phyloP scores from a whole-genome alignment of 108 stramenopile species.

The Skeletonema marinoi region DNA sequence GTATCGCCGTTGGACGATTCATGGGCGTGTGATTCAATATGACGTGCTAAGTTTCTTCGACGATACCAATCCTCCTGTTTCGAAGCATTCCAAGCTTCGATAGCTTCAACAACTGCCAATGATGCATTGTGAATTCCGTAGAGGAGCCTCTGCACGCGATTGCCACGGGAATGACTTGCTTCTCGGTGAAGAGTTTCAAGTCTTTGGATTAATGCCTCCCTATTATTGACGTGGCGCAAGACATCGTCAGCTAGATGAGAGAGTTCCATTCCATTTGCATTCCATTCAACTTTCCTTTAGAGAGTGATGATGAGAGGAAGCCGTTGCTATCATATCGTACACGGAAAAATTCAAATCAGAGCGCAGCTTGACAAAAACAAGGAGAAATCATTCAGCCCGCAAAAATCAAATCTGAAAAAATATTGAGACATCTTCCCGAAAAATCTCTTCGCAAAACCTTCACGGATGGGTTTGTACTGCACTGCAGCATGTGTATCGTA shows the following conservation, averaged over 20 bases:
- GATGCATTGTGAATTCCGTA: slow-evolving; percentile 41
- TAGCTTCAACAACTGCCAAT: slow-evolving; percentile 28
- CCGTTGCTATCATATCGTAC: no score
- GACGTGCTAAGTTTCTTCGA: slow-evolving; percentile 13
- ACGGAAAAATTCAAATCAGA: neutral
- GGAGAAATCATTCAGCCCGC: neutral
- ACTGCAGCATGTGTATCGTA: no score
- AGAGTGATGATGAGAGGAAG: no score
- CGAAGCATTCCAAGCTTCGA: slow-evolving; percentile 29
- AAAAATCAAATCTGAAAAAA: neutral
- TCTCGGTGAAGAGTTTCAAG: slow-evolving; percentile 25
- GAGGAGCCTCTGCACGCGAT: slow-evolving; percentile 25
- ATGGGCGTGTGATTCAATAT: neutral
- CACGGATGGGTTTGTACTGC: no score
- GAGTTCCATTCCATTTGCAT: neutral
- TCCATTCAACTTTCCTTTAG: neutral
- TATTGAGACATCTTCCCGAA: no score
- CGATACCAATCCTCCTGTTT: slow-evolving; percentile 37
- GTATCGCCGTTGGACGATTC: neutral
- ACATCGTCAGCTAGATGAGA: slow-evolving; percentile 18
- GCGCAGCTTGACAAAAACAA: neutral
- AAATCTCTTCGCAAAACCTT: no score
- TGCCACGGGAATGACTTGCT: slow-evolving; percentile 12
- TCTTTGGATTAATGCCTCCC: slow-evolving; percentile 30
- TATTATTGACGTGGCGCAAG: slow-evolving; percentile 26